A percentile compares a stretch with the other conserved stretches of the same genome.
Evolutionary conservation across 169 alveolate genomes (phyloP).

Genomic region (Plasmodium relictum): DNA sequence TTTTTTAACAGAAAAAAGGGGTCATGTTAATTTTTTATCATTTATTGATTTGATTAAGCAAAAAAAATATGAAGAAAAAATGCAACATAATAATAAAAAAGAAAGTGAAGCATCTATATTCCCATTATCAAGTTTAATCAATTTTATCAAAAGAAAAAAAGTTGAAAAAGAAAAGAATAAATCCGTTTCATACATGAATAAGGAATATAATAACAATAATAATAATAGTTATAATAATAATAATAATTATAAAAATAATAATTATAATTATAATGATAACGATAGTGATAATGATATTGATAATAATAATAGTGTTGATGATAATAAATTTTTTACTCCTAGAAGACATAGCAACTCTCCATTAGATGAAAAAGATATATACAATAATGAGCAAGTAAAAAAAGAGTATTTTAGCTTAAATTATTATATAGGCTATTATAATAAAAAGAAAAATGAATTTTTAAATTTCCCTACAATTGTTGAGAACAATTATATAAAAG

Average conservation of each 20-base stretch:
- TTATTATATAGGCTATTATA: constrained; percentile 22
- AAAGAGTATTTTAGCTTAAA: constrained; percentile 32
- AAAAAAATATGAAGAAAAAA: background rate
- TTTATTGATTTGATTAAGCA: constrained; percentile 24
- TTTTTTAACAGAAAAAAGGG: constrained; percentile 15
- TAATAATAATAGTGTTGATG: background rate
- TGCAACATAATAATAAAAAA: background rate
- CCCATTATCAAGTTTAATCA: constrained; percentile 14
- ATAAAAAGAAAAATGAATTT: constrained; percentile 17
- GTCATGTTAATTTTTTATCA: constrained; percentile 13
- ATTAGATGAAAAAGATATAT: constrained; percentile 8
- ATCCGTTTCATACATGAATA: too few relatives aligned
- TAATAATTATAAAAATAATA: background rate
- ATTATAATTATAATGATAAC: background rate
- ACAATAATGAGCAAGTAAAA: constrained; percentile 9
- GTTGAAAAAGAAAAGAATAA: background rate
- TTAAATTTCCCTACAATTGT: background rate
- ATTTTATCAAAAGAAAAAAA: constrained; percentile 57
- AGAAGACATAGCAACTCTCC: background rate
- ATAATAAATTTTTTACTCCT: background rate
- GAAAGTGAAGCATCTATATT: background rate
- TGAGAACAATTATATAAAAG: background rate
- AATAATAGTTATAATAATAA: too few relatives aligned
- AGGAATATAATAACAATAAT: too few relatives aligned
- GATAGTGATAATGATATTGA: background rate